Evolutionary conservation across 148 eudicot species (phyloP).

Genomic region (Dysphania ambrosioides): DNA sequence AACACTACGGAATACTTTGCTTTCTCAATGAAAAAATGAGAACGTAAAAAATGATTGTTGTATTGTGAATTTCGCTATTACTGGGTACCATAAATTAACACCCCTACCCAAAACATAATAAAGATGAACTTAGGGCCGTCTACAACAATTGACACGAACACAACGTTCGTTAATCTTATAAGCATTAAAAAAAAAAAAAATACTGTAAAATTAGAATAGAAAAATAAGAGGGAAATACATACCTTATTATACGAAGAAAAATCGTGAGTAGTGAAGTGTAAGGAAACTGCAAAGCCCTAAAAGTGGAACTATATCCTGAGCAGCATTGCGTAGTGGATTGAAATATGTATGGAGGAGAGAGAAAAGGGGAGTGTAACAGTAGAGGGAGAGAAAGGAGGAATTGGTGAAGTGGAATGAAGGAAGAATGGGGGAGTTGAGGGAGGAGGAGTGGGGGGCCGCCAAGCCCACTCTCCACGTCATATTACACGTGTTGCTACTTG

Average conservation of each 20-base stretch:
- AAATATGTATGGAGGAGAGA: not conserved
- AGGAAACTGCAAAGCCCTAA: not conserved
- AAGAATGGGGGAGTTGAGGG: conserved; percentile 18
- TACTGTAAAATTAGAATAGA: not conserved
- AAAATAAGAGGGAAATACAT: not conserved
- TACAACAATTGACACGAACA: too few species aligned
- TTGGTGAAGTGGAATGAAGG: conserved; percentile 9
- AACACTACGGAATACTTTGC: not conserved
- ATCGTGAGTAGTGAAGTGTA: not conserved
- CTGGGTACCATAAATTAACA: too few species aligned
- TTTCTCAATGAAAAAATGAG: not conserved
- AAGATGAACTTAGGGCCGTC: too few species aligned
- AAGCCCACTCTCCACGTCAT: conserved; percentile 71
- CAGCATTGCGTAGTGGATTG: conserved; percentile 8
- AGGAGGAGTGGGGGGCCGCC: conserved; percentile 38
- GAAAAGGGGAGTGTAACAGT: not conserved
- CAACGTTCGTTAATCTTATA: too few species aligned
- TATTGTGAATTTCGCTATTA: too few species aligned
- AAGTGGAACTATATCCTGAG: not conserved
- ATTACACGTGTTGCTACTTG: conserved; percentile 53
- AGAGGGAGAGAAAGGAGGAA: not conserved
- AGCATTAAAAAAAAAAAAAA: not conserved
- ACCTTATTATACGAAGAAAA: conserved; percentile 7
- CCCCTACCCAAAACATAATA: too few species aligned
- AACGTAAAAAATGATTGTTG: too few species aligned